Base-by-base conservation (phyloP, 805 yeast species). In the Jamesozyma lodderae region DNA sequence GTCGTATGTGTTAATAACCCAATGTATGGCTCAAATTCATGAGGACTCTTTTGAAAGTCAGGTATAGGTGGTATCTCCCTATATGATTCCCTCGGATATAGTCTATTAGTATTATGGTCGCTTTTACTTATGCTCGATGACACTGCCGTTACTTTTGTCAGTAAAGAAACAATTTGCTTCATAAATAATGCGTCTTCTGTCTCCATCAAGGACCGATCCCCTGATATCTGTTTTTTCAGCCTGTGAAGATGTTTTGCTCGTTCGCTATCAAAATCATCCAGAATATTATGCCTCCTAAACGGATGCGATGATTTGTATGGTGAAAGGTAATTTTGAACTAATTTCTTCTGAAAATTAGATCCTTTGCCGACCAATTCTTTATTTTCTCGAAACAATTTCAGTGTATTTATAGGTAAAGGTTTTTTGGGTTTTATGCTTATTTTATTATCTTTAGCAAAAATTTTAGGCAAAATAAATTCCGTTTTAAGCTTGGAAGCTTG, bases 41-140 rank as follows among this genome's bases (percentile, higher is more conserved):
- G 21, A 6, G 28, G 53, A 26, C 56, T 47, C n/a, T 44, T 30
- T 5, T 41, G 31, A 40, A 67, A 59, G 22, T 57, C 45, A 2
- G 68, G 64, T 1, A 64, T 40, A n/a, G 49, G 47, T 3, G 71
- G 70, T 0, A 67, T 43, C 33, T 65, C 68, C 1, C 48, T 41
- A 27, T 53, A 60, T 3, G 47, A 41, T 15, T 49, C 49, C 6
- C 37, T 43, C 1, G 47, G 51, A 13, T 35, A 52, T 13, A 23
- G n/a, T 7, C 14, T 33, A 20, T 11, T 21, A 10, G 3, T 19
- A 4, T 23, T 16, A n/a, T n/a, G n/a, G n/a, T n/a, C 6, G 3
- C 15, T 21, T 8, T 20, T 19, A 9, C 39, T 43, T 16, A 37
- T 46, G 30, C 31, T 22, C 26, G 15, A 35, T 5, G 52, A 40